Evolutionary conservation across 1,139 yeast species (phyloP).

Genomic region (Candida sp.): DNA sequence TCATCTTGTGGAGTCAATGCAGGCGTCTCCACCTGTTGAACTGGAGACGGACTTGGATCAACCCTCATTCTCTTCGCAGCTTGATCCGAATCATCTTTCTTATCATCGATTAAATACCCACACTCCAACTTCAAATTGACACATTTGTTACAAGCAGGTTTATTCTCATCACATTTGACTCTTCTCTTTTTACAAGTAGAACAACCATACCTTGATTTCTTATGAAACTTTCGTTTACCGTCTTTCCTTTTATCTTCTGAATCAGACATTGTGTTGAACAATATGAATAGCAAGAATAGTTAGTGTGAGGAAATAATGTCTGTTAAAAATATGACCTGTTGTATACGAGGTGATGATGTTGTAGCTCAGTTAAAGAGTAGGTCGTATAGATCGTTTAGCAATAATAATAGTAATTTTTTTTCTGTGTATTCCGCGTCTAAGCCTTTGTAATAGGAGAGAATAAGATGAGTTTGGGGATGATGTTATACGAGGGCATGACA

Average conservation of each 20-base stretch:
- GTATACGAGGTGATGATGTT: neutral
- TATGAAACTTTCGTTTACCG: slow-evolving; percentile 72
- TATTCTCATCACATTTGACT: slow-evolving; percentile 88
- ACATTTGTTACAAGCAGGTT: slow-evolving; percentile 80
- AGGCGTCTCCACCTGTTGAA: slow-evolving; percentile 17
- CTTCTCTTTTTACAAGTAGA: slow-evolving; percentile 83
- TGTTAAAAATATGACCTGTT: neutral
- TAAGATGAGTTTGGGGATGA: neutral
- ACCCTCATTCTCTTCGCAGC: slow-evolving; percentile 4
- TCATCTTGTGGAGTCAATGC: slow-evolving; percentile 12
- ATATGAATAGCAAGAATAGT: neutral
- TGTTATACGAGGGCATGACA: neutral
- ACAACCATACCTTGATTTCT: slow-evolving; percentile 86
- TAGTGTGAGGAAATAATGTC: neutral
- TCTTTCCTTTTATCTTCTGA: slow-evolving; percentile 5
- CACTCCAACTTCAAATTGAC: slow-evolving; percentile 74
- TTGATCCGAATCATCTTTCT: neutral
- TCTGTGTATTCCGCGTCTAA: neutral
- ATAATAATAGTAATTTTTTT: too few relatives aligned
- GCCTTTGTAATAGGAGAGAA: neutral
- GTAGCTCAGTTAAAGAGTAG: neutral
- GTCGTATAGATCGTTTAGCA: neutral
- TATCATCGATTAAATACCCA: slow-evolving; percentile 37
- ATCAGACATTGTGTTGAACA: slow-evolving; percentile 2
- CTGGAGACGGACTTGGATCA: slow-evolving; percentile 1